Evolutionary conservation across 2,329 filamentous ascomycete species (phyloP), one percentile per base, ranked within the genome.

Genomic region (Raffaelea albimanens): DNA sequence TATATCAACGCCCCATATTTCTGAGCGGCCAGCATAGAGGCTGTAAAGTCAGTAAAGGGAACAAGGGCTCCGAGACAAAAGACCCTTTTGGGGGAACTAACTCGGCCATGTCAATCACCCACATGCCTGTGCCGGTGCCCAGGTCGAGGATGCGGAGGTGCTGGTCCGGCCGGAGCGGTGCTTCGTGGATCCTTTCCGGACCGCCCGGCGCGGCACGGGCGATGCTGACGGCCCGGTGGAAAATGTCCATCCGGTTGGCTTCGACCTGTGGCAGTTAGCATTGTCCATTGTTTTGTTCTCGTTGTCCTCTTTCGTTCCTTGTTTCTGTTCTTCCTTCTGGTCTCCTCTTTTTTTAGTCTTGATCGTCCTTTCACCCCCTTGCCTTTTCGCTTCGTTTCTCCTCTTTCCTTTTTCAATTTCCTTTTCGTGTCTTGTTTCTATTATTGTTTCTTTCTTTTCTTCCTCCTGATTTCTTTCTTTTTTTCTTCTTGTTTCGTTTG

Each of bases 41-140:
- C 49, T 45, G 18, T 9, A 14, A 13, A 3, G 25, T 34, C 16
- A 21, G 25, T 21, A 34, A 4, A 22, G 31, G 10, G 4, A 8
- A 44, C 16, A 31, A 13, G 11, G 34, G n/a, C n/a, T n/a, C n/a
- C n/a, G n/a, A n/a, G n/a, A 38, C 13, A 34, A 8, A 39, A 25
- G 22, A n/a, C n/a, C n/a, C n/a, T n/a, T n/a, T n/a, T n/a, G 7
- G 21, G 22, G 14, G 21, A 7, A 63, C 79, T 67, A 70, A 87
- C 76, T 85, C 82, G 53, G 85, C 85, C 67, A 95, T 84, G 55
- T 91, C 85, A 57, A 94, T 86, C 38, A 85, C 80, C 91, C 91
- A 97, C 52, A 95, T 91, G 36, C 88, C 89, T 1, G 88, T 95
- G 19, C 90, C 91, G 53, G 85, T 90, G 39, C 89, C 91, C 46